phyloP scores from a whole-genome alignment of 352 stramenopile species.

The Globisporangium ultimum region DNA sequence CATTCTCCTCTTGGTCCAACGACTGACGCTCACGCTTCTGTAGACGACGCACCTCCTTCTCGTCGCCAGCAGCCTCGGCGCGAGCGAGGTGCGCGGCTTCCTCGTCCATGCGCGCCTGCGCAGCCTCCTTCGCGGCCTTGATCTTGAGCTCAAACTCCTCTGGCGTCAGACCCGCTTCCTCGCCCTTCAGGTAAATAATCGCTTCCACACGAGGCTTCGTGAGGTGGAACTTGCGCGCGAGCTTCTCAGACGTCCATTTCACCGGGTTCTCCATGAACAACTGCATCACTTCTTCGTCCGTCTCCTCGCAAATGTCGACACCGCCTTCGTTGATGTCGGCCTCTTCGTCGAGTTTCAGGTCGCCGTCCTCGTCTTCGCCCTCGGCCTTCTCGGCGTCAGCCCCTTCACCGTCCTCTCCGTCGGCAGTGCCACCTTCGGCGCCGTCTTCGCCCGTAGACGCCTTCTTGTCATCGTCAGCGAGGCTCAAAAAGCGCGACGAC shows the following conservation, averaged over 20 bases:
- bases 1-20: slow-evolving; percentile 39
- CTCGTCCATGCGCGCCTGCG: slow-evolving; percentile 29
- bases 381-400: slow-evolving; percentile 26
- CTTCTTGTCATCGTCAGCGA: slow-evolving; percentile 58
- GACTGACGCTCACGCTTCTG: slow-evolving; percentile 53
- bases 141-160: slow-evolving; percentile 66
- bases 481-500: slow-evolving; percentile 73
- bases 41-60: slow-evolving; percentile 54
- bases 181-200: slow-evolving; percentile 75
- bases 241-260: slow-evolving; percentile 79
- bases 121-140: slow-evolving; percentile 49
- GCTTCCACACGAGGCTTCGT: slow-evolving; percentile 77
- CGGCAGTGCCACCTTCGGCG: slow-evolving; percentile 18
- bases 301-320: slow-evolving; percentile 63
- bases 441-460: slow-evolving; percentile 14
- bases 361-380: slow-evolving; percentile 54
- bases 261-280: slow-evolving; percentile 86
- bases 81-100: slow-evolving; percentile 40
- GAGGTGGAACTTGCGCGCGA: slow-evolving; percentile 74
- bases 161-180: slow-evolving; percentile 49
- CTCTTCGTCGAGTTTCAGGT: slow-evolving; percentile 57
- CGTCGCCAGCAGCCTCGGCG: slow-evolving; percentile 44
- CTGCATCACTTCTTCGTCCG: slow-evolving; percentile 73
- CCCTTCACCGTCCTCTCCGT: slow-evolving; percentile 10
- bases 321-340: slow-evolving; percentile 71